Conservation (phyloP, 2,329 filamentous ascomycete species). For the Bipolaris sorokiniana region DNA sequence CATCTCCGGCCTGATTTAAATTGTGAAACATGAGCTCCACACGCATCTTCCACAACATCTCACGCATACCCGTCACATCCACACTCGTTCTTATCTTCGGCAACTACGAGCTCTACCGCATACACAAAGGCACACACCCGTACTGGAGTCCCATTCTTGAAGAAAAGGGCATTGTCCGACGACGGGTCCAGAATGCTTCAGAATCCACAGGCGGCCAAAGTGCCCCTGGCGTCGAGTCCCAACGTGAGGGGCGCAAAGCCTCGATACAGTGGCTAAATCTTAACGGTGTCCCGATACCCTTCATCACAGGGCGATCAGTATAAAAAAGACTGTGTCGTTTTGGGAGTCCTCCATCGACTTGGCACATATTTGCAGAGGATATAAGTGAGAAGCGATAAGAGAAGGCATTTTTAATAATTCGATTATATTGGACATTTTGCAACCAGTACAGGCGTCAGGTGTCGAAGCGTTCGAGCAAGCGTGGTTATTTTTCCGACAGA, state of each 20-base stretch:
- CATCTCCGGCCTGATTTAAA: background rate
- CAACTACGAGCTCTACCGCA: slow-evolving; percentile 37
- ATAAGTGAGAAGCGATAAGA: background rate
- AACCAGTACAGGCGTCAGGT: slow-evolving; percentile 6
- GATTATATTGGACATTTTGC: slow-evolving; percentile 5
- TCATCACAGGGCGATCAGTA: slow-evolving; percentile 3
- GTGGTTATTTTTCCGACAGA: background rate
- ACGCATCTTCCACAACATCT: slow-evolving; percentile 20
- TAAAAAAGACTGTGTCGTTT: background rate
- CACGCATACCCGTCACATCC: slow-evolving; percentile 20
- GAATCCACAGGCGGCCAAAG: slow-evolving; percentile 9
- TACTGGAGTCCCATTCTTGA: slow-evolving; percentile 32
- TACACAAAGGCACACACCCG: slow-evolving; percentile 39
- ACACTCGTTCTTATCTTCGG: slow-evolving; percentile 26
- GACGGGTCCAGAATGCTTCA: slow-evolving; percentile 14
- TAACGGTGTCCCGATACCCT: slow-evolving; percentile 40
- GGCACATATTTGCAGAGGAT: background rate
- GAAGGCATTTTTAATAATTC: background rate
- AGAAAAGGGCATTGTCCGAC: slow-evolving; percentile 23
- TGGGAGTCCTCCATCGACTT: background rate
- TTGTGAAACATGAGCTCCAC: slow-evolving; percentile 20
- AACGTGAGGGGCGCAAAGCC: slow-evolving; percentile 10
- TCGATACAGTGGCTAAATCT: slow-evolving; percentile 34
- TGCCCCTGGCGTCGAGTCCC: slow-evolving; percentile 5
- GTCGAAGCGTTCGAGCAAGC: slow-evolving; percentile 13